Base-by-base conservation (phyloP, 1,284 basidiomycete genomes). In the Ustilago trichophora region DNA sequence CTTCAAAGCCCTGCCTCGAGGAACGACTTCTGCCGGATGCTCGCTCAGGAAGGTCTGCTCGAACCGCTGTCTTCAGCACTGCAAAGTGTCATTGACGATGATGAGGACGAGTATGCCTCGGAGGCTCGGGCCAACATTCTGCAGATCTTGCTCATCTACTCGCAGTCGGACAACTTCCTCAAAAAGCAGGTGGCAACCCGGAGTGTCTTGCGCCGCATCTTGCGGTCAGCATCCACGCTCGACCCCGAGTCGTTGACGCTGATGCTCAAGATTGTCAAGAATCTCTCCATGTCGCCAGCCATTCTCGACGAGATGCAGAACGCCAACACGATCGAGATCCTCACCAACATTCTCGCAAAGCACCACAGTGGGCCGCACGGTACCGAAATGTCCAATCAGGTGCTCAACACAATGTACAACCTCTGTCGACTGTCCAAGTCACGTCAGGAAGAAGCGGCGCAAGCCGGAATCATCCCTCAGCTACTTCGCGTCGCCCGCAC, bases 1-100 rank as follows among this genome's bases (percentile, higher is more conserved):
- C 86, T 98, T 19, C 85, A 86, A 82, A 93, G 91, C 44, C 92
- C 94, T 2, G 96, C 93, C 8, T 94, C 93, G 8, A 92, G 96
- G 77, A 97, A 95, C 79, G 95, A 98, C 82, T 97, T 98, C 80
- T 98, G 94, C 80, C 88, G 95, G 13, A 96, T 98, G 91, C 94
- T 98, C 83, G 93, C 96, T 26, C 87, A 92, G 21, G 95, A 97
- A 82, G 94, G 94, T 15, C 85, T 98, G 6, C 85, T 97, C 31
- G 94, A 97, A 71, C 95, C 95, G 0, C 83, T 98, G 2, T 93
- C 93, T 0, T 89, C 90, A 0, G 93, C 94, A 0, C 83, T 98
- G 33, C 84, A 95, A 48, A 91, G 91, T 70, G 91, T 97, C 50
- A 90, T 94, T 85, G 86, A 87, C 4, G 90, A 87, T 66, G 86